Evolutionary conservation across 164 flowering plant species (phyloP), one percentile per base, ranked within the genome.

Genomic region (Litsea cubeba): DNA sequence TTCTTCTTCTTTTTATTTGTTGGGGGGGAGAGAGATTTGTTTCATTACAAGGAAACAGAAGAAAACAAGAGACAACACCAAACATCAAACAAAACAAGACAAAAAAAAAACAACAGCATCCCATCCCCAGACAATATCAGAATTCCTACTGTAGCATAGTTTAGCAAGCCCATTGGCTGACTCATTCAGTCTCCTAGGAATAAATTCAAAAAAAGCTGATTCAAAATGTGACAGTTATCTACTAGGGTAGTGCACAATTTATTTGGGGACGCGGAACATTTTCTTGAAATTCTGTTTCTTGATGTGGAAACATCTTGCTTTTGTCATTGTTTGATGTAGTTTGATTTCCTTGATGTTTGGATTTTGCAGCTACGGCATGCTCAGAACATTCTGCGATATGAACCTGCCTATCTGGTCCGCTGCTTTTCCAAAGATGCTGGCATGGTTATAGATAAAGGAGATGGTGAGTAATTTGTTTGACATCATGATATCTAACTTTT

Each of bases 351-450:
- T 30, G 17, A 26, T 63, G 17, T 12, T 28, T 28, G 26, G 69
- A 20, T 2, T 65, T 12, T 66, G 2, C 69, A 66, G 69, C 28
- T 66, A 30, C 69, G 24, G 7, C 18, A 30, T 66, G 69, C 69
- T 28, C 20, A 30, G 46, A 66, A 20, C 46, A 30, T 66, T 66
- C 46, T 66, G 12, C 68, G 40, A 26, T 26, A 28, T 14, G 68
- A 18, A 35, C 68, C 68, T 28, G 68, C 22, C 1, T 15, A 17
- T 65, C 17, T 66, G 69, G 8, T 66, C 20, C 69, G 69, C 20
- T 66, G 49, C 69, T 66, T 66, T 66, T 66, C 69, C 20, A 30
- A 66, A 30, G 69, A 66, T 66, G 69, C 69, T 66, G 46, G 50
- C 32, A 12, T 35, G 7, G 28, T 28, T 15, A 28, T 26, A 17